Percentiles rank a stretch among this genome's conserved stretches.
These are phyloP conservation scores for Groenewaldozyma auringiensis DNA, from an alignment of 1,139 yeast species.

Conservation along the genomic window DNA sequence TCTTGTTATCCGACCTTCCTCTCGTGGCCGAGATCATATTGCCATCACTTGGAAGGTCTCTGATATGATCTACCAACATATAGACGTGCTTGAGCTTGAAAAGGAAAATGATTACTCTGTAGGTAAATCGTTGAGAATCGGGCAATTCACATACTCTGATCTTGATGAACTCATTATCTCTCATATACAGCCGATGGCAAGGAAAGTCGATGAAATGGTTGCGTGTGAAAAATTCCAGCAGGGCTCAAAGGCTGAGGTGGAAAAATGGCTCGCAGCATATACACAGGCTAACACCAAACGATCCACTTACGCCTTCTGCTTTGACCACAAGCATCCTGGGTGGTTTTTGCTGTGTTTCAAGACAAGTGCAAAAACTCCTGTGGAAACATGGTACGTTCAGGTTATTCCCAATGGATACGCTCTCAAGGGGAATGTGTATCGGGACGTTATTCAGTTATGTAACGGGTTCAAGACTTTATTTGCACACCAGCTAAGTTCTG, in stretches of 20 bases:
- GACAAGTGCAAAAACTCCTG: slow-evolving; percentile 59
- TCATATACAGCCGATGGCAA: slow-evolving; percentile 78
- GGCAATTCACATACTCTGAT: slow-evolving; percentile 63
- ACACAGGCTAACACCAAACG: slow-evolving; percentile 87
- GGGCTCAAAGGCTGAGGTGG: slow-evolving; percentile 74
- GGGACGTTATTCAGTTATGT: slow-evolving; percentile 79
- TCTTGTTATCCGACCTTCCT: slow-evolving; percentile 89
- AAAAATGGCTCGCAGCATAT: slow-evolving; percentile 81
- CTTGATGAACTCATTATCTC: slow-evolving; percentile 88
- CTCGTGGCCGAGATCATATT: slow-evolving; percentile 77
- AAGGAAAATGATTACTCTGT: slow-evolving; percentile 55
- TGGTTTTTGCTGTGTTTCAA: slow-evolving; percentile 84
- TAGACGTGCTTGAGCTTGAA: slow-evolving; percentile 72
- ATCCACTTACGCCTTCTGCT: slow-evolving; percentile 86
- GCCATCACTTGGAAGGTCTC: slow-evolving; percentile 97
- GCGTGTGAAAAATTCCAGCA: slow-evolving; percentile 82
- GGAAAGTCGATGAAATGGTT: slow-evolving; percentile 76
- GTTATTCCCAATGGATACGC: slow-evolving; percentile 82
- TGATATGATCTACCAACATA: slow-evolving; percentile 82
- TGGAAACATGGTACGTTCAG: slow-evolving; percentile 84
- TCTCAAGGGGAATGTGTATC: slow-evolving; percentile 71
- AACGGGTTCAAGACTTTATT: slow-evolving; percentile 77
- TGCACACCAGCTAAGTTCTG: slow-evolving; percentile 14
- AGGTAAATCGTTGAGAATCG: slow-evolving; percentile 61
- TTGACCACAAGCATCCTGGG: slow-evolving; percentile 87